Evolutionary conservation across 768 basidiomycete species (phyloP).

Genomic region (Leccinum uliginosum): DNA sequence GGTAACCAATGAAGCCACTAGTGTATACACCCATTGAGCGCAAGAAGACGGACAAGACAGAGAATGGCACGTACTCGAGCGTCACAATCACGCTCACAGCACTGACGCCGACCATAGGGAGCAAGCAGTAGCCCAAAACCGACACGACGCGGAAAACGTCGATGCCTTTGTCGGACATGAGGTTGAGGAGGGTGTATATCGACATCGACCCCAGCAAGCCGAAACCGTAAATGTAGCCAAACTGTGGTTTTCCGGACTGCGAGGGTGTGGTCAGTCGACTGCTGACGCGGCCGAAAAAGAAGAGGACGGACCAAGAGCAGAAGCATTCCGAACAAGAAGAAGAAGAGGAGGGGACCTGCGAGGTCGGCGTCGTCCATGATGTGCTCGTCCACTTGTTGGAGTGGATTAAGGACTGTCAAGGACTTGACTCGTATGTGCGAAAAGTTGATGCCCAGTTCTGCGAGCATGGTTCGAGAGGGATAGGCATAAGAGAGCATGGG

Average conservation of each 20-base stretch:
- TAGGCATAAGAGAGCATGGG: neutral
- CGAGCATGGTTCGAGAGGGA: neutral
- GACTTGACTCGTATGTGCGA: constrained; percentile 93
- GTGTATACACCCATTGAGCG: constrained; percentile 2
- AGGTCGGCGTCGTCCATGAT: constrained; percentile 99
- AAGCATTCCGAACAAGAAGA: constrained; percentile 90
- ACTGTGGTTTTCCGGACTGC: constrained; percentile 97
- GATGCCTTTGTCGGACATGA: constrained; percentile 94
- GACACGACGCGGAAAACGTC: constrained; percentile 94
- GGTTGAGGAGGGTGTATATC: constrained; percentile 91
- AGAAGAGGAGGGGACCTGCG: constrained; percentile 92
- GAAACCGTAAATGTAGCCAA: constrained; percentile 98
- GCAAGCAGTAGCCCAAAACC: constrained; percentile 92
- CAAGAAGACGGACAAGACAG: neutral
- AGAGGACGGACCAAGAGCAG: constrained; percentile 74
- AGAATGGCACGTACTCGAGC: constrained; percentile 65
- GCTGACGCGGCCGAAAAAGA: neutral
- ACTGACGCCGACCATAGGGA: constrained; percentile 95
- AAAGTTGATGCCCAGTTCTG: constrained; percentile 98
- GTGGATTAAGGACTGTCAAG: constrained; percentile 91
- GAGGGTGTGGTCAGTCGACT: neutral
- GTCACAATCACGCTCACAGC: constrained; percentile 82
- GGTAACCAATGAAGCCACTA: constrained; percentile 81
- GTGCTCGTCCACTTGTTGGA: constrained; percentile 74
- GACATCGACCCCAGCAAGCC: constrained; percentile 90